These are phyloP conservation scores for Citrus maxima DNA, from an alignment of 345 rosid genomes.

Conservation along the genomic window DNA sequence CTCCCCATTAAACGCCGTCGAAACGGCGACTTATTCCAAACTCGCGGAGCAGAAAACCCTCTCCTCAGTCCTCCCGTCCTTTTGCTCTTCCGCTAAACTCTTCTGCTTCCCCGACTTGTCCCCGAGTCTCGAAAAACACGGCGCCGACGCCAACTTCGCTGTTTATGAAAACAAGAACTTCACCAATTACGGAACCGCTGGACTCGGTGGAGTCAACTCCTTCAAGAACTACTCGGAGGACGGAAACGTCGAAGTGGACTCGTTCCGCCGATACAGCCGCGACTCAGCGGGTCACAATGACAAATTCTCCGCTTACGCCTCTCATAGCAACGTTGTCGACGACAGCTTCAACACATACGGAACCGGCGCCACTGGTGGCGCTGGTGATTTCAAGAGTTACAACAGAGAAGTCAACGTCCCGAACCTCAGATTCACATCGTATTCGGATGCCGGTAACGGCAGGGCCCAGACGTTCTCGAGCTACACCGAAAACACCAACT, in stretches of 20 bases:
- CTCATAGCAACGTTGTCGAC: conserved; percentile 45
- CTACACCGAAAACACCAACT: conserved; percentile 47
- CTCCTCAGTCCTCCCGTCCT: conserved; percentile 51
- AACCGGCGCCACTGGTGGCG: conserved; percentile 56
- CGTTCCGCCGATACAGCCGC: conserved; percentile 63
- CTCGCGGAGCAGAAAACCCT: conserved; percentile 62
- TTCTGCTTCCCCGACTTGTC: conserved; percentile 71
- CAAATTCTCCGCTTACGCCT: conserved; percentile 38
- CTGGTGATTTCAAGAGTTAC: conserved; percentile 57
- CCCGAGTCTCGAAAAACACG: conserved; percentile 39
- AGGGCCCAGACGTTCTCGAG: conserved; percentile 43
- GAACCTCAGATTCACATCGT: conserved; percentile 53
- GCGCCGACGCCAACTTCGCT: conserved; percentile 50
- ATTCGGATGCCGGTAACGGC: conserved; percentile 46
- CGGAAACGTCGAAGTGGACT: conserved; percentile 30
- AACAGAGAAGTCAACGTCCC: conserved; percentile 52
- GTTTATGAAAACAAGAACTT: conserved; percentile 57
- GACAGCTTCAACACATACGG: conserved; percentile 80
- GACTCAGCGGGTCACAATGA: conserved; percentile 38
- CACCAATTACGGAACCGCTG: conserved; percentile 62
- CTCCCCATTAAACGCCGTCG: conserved; percentile 65
- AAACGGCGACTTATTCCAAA: conserved; percentile 59
- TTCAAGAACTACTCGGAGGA: conserved; percentile 49
- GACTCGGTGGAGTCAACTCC: conserved; percentile 46
- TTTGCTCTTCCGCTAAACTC: conserved; percentile 78